Percentiles rank a stretch among this genome's conserved stretches.
Conservation (phyloP, 768 basidiomycete genomes). For the Phaffia tasmanica region DNA sequence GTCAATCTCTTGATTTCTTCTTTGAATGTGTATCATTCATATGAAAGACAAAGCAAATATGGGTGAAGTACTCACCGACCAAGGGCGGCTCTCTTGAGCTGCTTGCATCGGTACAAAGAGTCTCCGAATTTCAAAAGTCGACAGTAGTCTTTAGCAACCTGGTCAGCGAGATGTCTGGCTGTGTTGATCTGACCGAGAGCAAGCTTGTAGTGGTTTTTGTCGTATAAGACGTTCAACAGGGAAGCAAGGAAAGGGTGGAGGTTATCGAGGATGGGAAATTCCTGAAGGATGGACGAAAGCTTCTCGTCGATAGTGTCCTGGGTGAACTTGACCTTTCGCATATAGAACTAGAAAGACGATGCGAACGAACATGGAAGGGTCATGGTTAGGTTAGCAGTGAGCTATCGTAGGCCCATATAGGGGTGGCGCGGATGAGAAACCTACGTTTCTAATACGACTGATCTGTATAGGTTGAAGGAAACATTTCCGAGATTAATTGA, state of each 20-base stretch:
- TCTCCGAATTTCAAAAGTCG: slow-evolving; percentile 92
- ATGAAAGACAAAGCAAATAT: background rate
- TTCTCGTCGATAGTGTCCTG: slow-evolving; percentile 96
- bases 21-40: background rate
- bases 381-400: slow-evolving; percentile 4
- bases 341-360: slow-evolving; percentile 47
- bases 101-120: slow-evolving; percentile 94
- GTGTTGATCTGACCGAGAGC: slow-evolving; percentile 95
- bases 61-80: slow-evolving; percentile 58
- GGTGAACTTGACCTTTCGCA: slow-evolving; percentile 99
- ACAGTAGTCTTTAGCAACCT: slow-evolving; percentile 93
- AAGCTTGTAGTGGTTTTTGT: slow-evolving; percentile 81
- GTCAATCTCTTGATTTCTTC: too few species aligned
- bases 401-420: background rate
- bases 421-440: background rate
- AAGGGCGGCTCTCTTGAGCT: slow-evolving; percentile 91
- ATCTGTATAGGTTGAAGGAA: slow-evolving; percentile 47
- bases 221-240: slow-evolving; percentile 94
- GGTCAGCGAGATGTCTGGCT: slow-evolving; percentile 87
- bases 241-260: slow-evolving; percentile 93
- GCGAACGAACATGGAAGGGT: background rate
- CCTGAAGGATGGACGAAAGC: slow-evolving; percentile 77
- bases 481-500: background rate
- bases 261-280: slow-evolving; percentile 92
- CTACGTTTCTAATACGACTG: slow-evolving; percentile 76